Evolutionary conservation across 352 stramenopile species (phyloP).

Genomic region (Elongisporangium senticosum): DNA sequence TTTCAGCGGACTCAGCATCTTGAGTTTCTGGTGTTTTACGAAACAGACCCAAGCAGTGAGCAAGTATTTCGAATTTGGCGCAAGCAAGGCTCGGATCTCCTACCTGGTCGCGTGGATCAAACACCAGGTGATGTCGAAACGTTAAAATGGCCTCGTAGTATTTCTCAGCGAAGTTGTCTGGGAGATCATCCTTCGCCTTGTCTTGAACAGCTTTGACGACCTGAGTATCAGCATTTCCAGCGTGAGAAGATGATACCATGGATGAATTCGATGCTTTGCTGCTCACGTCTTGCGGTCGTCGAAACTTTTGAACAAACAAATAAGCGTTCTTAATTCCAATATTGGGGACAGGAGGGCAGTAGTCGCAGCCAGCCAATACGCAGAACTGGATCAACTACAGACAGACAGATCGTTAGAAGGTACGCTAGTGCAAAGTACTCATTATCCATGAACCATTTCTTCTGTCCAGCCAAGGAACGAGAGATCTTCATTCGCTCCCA

Average conservation of each 20-base stretch:
- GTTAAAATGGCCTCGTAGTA: slow-evolving; percentile 76
- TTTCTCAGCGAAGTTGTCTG: slow-evolving; percentile 28
- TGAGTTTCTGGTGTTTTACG: slow-evolving; percentile 42
- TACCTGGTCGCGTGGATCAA: slow-evolving; percentile 68
- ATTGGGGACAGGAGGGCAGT: slow-evolving; percentile 66
- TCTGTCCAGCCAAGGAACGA: slow-evolving; percentile 83
- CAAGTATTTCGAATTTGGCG: neutral
- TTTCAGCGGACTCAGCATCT: slow-evolving; percentile 69
- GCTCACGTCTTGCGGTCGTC: slow-evolving; percentile 40
- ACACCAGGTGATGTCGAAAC: slow-evolving; percentile 87
- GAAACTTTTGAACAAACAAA: slow-evolving; percentile 53
- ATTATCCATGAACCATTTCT: slow-evolving; percentile 55
- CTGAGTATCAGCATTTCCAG: slow-evolving; percentile 4
- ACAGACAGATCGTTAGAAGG: neutral
- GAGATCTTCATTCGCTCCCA: slow-evolving; percentile 76
- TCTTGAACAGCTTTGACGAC: slow-evolving; percentile 45
- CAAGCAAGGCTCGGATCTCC: slow-evolving; percentile 5
- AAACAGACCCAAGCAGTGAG: slow-evolving; percentile 3
- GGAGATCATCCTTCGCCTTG: slow-evolving; percentile 34
- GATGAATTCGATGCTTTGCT: neutral
- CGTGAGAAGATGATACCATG: neutral
- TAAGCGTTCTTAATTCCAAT: slow-evolving; percentile 85
- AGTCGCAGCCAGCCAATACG: slow-evolving; percentile 87
- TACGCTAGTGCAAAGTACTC: neutral
- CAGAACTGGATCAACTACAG: slow-evolving; percentile 76